phyloP scores from a whole-genome alignment of 2,329 filamentous ascomycete genomes.

The Cladophialophora carrionii region DNA sequence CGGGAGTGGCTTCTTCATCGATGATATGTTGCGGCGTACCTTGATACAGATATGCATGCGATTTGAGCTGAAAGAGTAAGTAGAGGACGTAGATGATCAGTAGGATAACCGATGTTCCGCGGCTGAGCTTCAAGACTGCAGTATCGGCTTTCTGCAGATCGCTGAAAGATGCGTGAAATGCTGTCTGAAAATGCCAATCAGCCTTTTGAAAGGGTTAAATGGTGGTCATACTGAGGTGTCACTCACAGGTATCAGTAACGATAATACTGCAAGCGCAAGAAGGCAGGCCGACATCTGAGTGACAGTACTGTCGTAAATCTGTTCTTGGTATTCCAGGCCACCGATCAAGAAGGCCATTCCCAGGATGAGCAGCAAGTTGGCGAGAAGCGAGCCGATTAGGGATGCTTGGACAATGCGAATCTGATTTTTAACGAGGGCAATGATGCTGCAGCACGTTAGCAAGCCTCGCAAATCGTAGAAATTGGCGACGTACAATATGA shows the following conservation, averaged over 20 bases:
- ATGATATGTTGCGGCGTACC: conserved; percentile 37
- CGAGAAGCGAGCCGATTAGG: conserved; percentile 86
- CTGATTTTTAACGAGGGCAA: conserved; percentile 74
- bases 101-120: conserved; percentile 71
- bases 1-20: conserved; percentile 67
- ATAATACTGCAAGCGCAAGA: conserved; percentile 75
- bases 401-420: conserved; percentile 90
- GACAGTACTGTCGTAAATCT: conserved; percentile 89
- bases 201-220: conserved; percentile 1
- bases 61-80: conserved; percentile 87
- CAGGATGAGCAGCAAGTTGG: conserved; percentile 84
- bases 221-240: background rate
- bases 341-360: conserved; percentile 93
- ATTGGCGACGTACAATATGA: conserved; percentile 50
- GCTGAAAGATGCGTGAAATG: conserved; percentile 68
- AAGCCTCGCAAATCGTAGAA: background rate
- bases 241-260: conserved; percentile 73
- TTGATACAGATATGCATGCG: conserved; percentile 74
- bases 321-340: conserved; percentile 74
- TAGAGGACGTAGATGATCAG: conserved; percentile 82
- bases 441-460: conserved; percentile 41
- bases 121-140: conserved; percentile 35
- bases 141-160: conserved; percentile 39
- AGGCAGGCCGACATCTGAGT: conserved; percentile 85
- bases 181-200: conserved; percentile 55